Evolutionary conservation across 371 early-diverging fungal species (phyloP), one percentile per base, ranked within the genome.

Genomic region (Phascolomyces articulosus): DNA sequence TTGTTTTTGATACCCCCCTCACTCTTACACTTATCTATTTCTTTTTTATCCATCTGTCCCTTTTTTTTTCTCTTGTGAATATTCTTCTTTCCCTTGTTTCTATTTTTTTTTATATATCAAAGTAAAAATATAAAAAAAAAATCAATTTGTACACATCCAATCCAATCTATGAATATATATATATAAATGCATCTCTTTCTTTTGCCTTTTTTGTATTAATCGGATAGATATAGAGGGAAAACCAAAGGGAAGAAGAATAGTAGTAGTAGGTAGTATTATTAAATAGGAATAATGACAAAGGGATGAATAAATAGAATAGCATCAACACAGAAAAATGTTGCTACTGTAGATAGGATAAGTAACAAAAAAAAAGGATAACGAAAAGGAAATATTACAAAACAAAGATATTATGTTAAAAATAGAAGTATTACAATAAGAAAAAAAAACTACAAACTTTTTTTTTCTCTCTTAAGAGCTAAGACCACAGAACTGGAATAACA

Each of bases 401-500:
- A 29, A 29, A 15, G 24, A 54, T 54, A 34, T 31, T 31, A 6
- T 34, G 6, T 34, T 34, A 34, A 34, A 34, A 34, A 34, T 9
- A 34, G 11, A 31, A 31, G 10, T 34, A 34, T 34, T 34, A 54
- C n/a, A 29, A 53, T 15, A 48, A n/a, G 29, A 44, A n/a, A 44
- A 53, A 51, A 40, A 13, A 28, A 59, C 18, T 11, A 34, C 34
- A 34, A 34, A 34, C 34, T 34, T 34, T 34, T 34, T 11, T 34
- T 28, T 49, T n/a, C 58, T n/a, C n/a, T n/a, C 3, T 53, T 55
- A 55, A 29, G 65, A 65, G 55, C 65, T 59, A 44, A 65, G 13
- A 15, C 58, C 58, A 49, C 28, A 57, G 41, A 67, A 57, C 26
- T 78, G 74, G 62, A 86, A 87, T 34, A 87, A 54, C 26, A 85